Conservation (phyloP, 1,284 basidiomycete genomes). For the Irpex sp. region DNA sequence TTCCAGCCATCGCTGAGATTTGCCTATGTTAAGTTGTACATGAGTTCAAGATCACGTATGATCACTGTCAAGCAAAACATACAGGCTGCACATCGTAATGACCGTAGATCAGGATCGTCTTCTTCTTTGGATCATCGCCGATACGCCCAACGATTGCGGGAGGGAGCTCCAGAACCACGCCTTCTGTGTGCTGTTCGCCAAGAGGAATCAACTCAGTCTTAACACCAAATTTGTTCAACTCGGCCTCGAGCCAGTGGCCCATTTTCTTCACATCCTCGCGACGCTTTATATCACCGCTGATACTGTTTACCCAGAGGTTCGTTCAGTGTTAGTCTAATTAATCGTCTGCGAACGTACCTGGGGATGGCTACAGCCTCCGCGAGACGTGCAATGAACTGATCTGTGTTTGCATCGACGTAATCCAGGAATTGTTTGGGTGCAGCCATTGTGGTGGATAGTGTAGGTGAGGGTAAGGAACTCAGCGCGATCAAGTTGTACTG, state of each 20-base stretch:
- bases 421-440: conserved; percentile 47
- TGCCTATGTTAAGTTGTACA: conserved; percentile 36
- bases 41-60: conserved; percentile 2
- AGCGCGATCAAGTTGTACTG: too few species aligned
- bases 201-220: conserved; percentile 71
- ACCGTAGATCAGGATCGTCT: conserved; percentile 90
- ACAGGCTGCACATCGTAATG: conserved; percentile 88
- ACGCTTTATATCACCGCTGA: conserved; percentile 64
- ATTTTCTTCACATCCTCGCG: conserved; percentile 80
- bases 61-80: conserved; percentile 22
- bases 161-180: conserved; percentile 75
- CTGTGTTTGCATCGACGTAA: conserved; percentile 71
- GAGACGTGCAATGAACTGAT: conserved; percentile 75
- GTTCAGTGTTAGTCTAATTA: neutral
- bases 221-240: conserved; percentile 75
- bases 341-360: conserved; percentile 46
- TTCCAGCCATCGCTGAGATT: conserved; percentile 86
- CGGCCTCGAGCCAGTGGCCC: conserved; percentile 74
- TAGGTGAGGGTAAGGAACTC: neutral
- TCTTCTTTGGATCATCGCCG: conserved; percentile 83
- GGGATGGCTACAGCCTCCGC: conserved; percentile 86
- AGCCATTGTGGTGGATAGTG: conserved; percentile 24
- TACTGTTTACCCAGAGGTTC: conserved; percentile 34
- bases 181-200: conserved; percentile 83
- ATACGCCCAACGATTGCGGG: conserved; percentile 86